Evolutionary conservation across 352 stramenopile species (phyloP).

Genomic region (Phytophthora nicotianae): DNA sequence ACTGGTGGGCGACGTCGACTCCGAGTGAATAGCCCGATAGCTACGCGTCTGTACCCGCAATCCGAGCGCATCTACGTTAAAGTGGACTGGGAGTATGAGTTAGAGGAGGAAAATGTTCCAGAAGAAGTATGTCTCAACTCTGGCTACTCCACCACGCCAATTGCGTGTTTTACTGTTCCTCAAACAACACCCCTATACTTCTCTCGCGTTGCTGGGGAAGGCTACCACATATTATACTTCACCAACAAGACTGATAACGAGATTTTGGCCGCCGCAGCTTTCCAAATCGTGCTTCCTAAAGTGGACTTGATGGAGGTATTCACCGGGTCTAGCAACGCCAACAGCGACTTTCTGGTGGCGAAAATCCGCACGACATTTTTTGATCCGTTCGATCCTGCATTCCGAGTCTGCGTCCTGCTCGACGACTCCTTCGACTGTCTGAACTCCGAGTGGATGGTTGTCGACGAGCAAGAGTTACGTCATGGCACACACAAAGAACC

Average conservation of each 20-base stretch:
- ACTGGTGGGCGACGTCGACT: constrained; percentile 10
- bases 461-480: constrained; percentile 26
- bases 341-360: constrained; percentile 26
- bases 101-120: constrained; percentile 7
- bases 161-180: constrained; percentile 32
- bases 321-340: not conserved
- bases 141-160: constrained; percentile 25
- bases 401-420: constrained; percentile 51
- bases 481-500: constrained; percentile 15
- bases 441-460: constrained; percentile 22
- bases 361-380: constrained; percentile 50
- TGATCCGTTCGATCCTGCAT: constrained; percentile 39
- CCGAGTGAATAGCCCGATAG: constrained; percentile 34
- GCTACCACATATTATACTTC: constrained; percentile 56
- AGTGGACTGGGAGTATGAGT: constrained; percentile 29
- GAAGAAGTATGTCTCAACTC: constrained; percentile 51
- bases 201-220: constrained; percentile 14
- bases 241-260: constrained; percentile 26
- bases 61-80: constrained; percentile 56
- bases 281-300: constrained; percentile 47
- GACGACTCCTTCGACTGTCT: constrained; percentile 57
- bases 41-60: constrained; percentile 34
- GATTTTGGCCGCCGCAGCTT: constrained; percentile 44
- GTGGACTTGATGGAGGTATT: constrained; percentile 37
- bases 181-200: constrained; percentile 50